Base-by-base conservation (phyloP, 371 early-diverging fungal genomes). In the Gilbertella persicaria region DNA sequence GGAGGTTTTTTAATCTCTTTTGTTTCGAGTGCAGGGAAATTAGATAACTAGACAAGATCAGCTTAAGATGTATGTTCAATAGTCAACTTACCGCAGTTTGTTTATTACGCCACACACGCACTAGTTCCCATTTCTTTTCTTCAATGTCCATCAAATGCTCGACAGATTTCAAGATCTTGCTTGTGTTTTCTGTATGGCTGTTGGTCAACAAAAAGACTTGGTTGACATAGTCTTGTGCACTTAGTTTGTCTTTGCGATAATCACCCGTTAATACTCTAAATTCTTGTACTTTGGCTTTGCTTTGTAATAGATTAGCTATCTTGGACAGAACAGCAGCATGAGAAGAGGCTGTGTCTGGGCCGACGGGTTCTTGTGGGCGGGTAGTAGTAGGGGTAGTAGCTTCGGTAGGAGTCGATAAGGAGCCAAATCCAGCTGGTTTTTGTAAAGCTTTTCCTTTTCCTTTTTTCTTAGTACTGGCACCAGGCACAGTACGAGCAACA, bases 31-130 rank as follows among this genome's bases (percentile, higher is more conserved):
- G 58, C 62, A 14, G 69, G 73, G 46, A 70, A 71, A 25, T 59
- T 58, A 23, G 48, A 50, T 43, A 67, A 58, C 65, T 66, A 43
- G 23, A 20, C 14, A 45, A 16, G 7, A 44, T 16, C n/a, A 23
- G 9, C 0, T 39, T 17, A 12, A 21, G 4, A 1, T 26, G 0
- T 26, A 45, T 42, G 47, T 28, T 2, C 14, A 19, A 38, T 44
- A 19, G 6, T 16, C 10, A 37, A 52, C 60, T 54, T 65, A 80
- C 84, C 48, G 71, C 67, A 14, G 80, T 78, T 51, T 86, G 84
- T 38, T 71, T 82, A 63, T 91, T 89, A 29, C 88, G 81, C 88
- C 85, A 88, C 0, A 79, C 83, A 14, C 83, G 70, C 26, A 89
- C 64, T 64, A 92, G 66, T 24, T 85, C 88, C 26, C 64, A 69